Evolutionary conservation across 2,329 filamentous ascomycete genomes (phyloP), one percentile per base, ranked within the genome.

Genomic region (Penicillium freii): DNA sequence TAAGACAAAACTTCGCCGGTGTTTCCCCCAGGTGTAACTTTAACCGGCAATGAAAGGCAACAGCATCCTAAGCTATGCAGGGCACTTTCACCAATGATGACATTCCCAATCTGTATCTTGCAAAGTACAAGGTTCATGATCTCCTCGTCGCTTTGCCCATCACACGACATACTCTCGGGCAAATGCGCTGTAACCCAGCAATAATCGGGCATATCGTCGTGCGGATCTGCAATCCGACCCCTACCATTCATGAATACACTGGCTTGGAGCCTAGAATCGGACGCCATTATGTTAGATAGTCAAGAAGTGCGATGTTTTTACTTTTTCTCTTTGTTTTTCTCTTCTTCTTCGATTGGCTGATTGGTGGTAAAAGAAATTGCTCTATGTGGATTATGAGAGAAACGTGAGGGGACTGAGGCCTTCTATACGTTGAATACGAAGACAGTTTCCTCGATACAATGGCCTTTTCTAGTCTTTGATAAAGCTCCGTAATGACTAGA

Each of bases 151-250:
- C 45, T 54, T 27, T 27, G 44, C 8, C 21, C 21, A 11, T 27
- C 34, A 49, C 19, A 42, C 34, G 27, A 50, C 45, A 50, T 53
- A 23, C 13, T 21, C 19, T 34, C 36, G 29, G 52, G 45, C 19
- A 54, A 21, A 54, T 33, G 17, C 19, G n/a, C 44, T 42, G 52
- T 54, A 17, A 50, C 52, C 45, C 44, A 50, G 21, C 36, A 21
- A 40, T 17, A 50, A 6, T 6, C 45, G 10, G 36, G 44, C 15
- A 40, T 15, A 8, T 34, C 29, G 34, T 49, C 38, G 36, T 50
- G 25, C 0, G 52, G 45, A 34, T 54, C 52, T 34, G 45, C 45
- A 11, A 54, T 42, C 19, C 29, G 36, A 17, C 52, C 45, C 21
- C 23, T 40, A 11, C 31, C 36, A 5, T 42, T 50, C 36, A 54